Base-by-base conservation (phyloP, 129 eudicot species). In the Helichrysum umbraculigerum region DNA sequence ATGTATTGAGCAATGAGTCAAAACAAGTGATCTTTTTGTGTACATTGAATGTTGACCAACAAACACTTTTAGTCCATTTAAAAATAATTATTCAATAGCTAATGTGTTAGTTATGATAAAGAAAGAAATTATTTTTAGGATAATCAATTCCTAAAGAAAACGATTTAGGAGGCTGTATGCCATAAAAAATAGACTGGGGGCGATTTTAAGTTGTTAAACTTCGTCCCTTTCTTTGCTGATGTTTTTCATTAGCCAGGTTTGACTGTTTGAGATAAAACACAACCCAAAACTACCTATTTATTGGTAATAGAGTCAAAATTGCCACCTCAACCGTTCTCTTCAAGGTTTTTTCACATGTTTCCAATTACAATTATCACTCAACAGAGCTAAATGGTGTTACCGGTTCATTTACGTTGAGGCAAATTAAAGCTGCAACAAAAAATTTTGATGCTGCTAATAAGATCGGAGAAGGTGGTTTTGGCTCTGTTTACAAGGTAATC, bases 381-480 rank as follows among this genome's bases (percentile, higher is more conserved):
- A 72, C 83, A 87, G 96, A 90, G 70, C 66, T 85, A 32, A 74
- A 62, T 66, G 92, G 86, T 20, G 82, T 82, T 14, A 86, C 91
- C 62, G 86, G 90, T 20, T 84, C 92, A 4, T 90, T 85, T 69
- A 81, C 96, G 6, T 84, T 87, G 66, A 78, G 77, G 79, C 96
- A 90, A 84, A 84, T 90, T 15, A 90, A 82, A 76, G 83, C 86
- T 39, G 91, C 97, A 28, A 91, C 97, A 9, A 82, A 86, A 56
- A 80, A 91, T 69, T 91, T 91, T 17, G 85, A 83, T 81, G 81
- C 62, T 52, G 72, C 89, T 62, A 91, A 88, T 69, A 90, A 90
- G 77, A 82, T 90, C 25, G 96, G 96, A 62, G 96, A 90, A 86
- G 96, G 96, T 85, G 96, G 96, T 81, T 90, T 90, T 84, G 96